Conservation (phyloP, 345 rosid species). For the Syzygium oleosum region DNA sequence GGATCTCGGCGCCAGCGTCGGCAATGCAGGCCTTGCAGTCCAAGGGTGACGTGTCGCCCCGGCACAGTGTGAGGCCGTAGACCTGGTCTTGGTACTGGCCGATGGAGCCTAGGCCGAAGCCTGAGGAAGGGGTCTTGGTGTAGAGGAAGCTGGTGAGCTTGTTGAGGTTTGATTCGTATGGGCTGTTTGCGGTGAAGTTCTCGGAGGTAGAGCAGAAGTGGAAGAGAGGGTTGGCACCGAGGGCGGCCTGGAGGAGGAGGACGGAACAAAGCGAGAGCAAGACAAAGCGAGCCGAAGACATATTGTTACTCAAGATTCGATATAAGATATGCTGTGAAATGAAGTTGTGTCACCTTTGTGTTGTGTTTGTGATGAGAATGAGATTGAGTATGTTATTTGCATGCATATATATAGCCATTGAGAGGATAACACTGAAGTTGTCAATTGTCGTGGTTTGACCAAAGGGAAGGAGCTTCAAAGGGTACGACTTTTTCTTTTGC, state of each 20-base stretch:
- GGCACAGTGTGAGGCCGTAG: constrained; percentile 28
- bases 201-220: constrained; percentile 24
- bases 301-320: neutral
- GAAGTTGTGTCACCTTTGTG: neutral
- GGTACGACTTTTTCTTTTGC: neutral
- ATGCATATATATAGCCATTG: neutral
- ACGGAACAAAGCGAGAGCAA: constrained; percentile 1
- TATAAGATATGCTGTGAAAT: neutral
- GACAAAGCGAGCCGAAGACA: constrained; percentile 8
- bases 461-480: neutral
- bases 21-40: constrained; percentile 26
- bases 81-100: constrained; percentile 10
- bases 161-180: constrained; percentile 23
- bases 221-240: constrained; percentile 24
- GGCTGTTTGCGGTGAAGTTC: constrained; percentile 20
- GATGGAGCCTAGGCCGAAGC: constrained; percentile 12
- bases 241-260: constrained; percentile 18
- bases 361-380: neutral
- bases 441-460: neutral
- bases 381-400: neutral
- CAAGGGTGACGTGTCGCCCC: constrained; percentile 12
- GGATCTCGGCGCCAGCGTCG: constrained; percentile 12
- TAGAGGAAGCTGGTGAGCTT: constrained; percentile 10
- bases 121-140: constrained; percentile 11
- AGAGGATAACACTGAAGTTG: neutral